Conservation (phyloP, 495 filamentous ascomycete species). For the Neurospora sp. region DNA sequence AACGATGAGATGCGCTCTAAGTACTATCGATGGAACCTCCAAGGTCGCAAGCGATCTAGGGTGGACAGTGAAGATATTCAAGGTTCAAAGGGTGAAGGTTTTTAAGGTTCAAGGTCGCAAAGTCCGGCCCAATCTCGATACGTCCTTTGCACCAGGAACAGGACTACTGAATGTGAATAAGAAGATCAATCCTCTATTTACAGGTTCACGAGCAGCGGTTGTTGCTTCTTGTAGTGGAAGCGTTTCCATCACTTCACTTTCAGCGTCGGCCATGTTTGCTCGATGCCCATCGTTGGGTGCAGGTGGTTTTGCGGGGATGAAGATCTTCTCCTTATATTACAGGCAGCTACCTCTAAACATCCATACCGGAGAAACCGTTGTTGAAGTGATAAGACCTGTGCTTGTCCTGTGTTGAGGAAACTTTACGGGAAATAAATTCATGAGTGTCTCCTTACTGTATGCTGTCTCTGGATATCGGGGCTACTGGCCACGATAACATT, state of each 20-base stretch:
- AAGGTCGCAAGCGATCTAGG: neutral
- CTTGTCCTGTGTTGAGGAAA: neutral
- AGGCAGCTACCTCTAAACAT: neutral
- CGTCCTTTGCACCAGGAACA: neutral
- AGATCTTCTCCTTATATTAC: neutral
- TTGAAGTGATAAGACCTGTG: neutral
- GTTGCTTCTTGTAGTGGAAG: neutral
- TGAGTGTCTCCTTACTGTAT: neutral
- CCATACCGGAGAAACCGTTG: neutral
- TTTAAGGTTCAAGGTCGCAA: neutral
- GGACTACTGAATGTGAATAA: neutral
- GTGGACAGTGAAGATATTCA: neutral
- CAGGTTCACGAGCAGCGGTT: neutral
- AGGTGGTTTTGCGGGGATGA: neutral
- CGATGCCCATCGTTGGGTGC: neutral
- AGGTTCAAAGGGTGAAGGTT: neutral
- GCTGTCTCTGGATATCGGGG: neutral
- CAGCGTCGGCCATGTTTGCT: neutral
- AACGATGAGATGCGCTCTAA: neutral
- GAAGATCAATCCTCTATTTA: neutral
- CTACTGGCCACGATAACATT: neutral
- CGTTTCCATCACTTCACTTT: neutral
- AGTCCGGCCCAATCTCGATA: neutral
- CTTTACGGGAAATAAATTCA: neutral
- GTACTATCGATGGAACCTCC: neutral